Evolutionary conservation across 495 filamentous ascomycete genomes (phyloP).

Genomic region (Penicillium simplicissimum): DNA sequence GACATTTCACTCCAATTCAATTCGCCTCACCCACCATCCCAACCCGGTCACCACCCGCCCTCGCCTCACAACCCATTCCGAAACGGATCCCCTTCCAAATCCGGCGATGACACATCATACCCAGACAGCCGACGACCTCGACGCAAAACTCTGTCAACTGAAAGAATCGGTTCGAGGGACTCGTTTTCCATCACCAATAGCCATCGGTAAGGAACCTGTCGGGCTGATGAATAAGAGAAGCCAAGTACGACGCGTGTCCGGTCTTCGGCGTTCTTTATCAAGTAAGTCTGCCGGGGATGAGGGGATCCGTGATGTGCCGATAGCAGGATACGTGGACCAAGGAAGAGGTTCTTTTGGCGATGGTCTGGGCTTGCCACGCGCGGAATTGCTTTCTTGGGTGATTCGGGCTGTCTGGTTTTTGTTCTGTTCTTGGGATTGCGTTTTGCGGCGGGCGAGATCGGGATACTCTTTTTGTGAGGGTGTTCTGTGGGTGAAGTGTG

Average conservation of each 20-base stretch:
- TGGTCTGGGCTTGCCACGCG: slow-evolving; percentile 6
- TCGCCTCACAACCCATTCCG: background rate
- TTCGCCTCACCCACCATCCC: background rate
- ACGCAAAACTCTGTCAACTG: background rate
- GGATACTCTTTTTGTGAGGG: background rate
- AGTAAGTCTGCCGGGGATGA: background rate
- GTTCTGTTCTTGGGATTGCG: background rate
- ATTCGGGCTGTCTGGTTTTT: background rate
- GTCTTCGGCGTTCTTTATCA: too few relatives aligned
- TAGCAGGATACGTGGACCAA: background rate
- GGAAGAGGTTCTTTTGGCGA: background rate
- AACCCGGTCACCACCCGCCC: background rate
- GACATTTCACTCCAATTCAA: background rate
- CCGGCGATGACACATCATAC: slow-evolving; percentile 12
- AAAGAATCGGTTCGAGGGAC: background rate
- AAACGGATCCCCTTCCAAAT: slow-evolving; percentile 6
- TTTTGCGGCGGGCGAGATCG: slow-evolving; percentile 1
- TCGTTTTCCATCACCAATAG: background rate
- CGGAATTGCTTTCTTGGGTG: background rate
- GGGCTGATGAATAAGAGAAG: too few relatives aligned
- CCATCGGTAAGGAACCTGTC: too few relatives aligned
- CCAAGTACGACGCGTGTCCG: too few relatives aligned
- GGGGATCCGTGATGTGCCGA: background rate
- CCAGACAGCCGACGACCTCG: background rate
- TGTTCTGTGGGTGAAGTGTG: background rate